A percentile compares a stretch with the other conserved stretches of the same genome.
Evolutionary conservation across 345 rosid species (phyloP).

Genomic region (Eucalyptus camaldulensis): DNA sequence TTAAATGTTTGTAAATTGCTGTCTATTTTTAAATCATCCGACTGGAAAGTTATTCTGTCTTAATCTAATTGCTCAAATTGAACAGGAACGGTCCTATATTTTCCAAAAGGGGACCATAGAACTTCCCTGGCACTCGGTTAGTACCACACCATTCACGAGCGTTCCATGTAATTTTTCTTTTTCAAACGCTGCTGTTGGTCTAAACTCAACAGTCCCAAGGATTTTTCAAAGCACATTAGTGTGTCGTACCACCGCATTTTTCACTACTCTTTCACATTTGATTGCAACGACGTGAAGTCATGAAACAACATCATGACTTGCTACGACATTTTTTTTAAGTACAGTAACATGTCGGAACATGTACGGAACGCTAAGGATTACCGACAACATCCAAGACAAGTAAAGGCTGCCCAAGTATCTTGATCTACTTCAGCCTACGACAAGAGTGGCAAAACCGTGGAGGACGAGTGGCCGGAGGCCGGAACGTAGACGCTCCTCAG

Average conservation of each 20-base stretch:
- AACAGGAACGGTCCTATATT: background rate
- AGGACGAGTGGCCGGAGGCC: background rate
- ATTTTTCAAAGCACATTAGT: background rate
- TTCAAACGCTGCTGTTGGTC: background rate
- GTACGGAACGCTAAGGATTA: background rate
- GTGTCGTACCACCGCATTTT: background rate
- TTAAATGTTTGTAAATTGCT: background rate
- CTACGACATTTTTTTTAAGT: background rate
- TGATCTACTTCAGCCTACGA: background rate
- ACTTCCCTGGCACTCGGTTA: background rate
- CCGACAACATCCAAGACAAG: background rate
- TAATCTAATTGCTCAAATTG: background rate
- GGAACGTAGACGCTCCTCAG: background rate
- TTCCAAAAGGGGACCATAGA: background rate
- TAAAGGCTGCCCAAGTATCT: background rate
- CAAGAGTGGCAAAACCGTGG: background rate
- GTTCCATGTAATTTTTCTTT: background rate
- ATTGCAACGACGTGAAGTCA: background rate
- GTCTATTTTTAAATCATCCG: background rate
- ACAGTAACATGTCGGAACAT: background rate
- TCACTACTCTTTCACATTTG: background rate
- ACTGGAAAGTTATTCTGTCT: background rate
- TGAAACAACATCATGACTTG: background rate
- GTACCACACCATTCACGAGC: background rate
- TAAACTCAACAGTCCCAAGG: background rate